phyloP scores from a whole-genome alignment of 306 rosid species.

The Citrullus mucosospermus region DNA sequence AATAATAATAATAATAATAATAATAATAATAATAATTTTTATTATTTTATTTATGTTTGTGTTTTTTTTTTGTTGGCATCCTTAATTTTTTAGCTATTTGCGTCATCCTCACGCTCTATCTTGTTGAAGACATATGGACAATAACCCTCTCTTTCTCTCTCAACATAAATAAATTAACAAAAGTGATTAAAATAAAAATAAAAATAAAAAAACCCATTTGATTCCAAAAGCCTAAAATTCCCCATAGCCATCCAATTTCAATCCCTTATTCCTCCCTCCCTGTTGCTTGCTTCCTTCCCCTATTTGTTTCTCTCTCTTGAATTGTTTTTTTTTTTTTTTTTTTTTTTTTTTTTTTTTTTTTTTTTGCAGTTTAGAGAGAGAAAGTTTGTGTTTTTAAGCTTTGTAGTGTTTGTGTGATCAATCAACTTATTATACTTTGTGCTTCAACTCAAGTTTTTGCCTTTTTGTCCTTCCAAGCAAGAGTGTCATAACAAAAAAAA shows the following conservation, averaged over 20 bases:
- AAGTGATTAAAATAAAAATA: background rate
- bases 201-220: background rate
- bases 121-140: background rate
- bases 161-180: background rate
- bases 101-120: background rate
- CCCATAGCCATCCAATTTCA: slow-evolving; percentile 20
- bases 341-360: no score
- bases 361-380: background rate
- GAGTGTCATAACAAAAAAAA: background rate
- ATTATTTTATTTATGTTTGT: background rate
- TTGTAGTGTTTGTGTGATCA: background rate
- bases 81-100: background rate
- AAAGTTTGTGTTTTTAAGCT: background rate
- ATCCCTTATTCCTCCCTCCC: slow-evolving; percentile 12
- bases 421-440: background rate
- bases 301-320: slow-evolving; percentile 5
- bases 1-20: background rate
- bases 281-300: background rate
- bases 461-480: slow-evolving; percentile 13
- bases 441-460: background rate
- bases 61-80: background rate
- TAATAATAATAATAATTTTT: background rate
- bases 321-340: background rate
- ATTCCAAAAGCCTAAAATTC: slow-evolving; percentile 13
- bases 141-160: background rate